Evolutionary conservation across 2,329 filamentous ascomycete genomes (phyloP).

Genomic region (Cryoendolithus antarcticus): DNA sequence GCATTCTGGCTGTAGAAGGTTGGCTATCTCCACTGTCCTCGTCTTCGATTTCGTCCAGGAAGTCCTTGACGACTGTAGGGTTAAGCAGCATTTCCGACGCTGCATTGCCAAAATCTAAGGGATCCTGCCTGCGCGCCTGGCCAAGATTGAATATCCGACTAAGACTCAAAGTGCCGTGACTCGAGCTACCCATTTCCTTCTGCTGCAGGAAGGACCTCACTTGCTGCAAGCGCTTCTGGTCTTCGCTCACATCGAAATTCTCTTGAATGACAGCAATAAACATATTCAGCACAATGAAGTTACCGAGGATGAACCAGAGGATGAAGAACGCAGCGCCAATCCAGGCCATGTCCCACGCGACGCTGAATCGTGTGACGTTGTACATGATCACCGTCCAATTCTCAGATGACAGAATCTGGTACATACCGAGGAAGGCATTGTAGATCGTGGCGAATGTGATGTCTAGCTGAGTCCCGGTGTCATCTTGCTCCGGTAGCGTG

Average conservation of each 20-base stretch:
- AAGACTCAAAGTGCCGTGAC: constrained; percentile 60
- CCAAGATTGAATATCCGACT: constrained; percentile 51
- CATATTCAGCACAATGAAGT: constrained; percentile 97
- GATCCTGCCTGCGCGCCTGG: constrained; percentile 58
- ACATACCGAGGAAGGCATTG: constrained; percentile 96
- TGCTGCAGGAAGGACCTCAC: constrained; percentile 89
- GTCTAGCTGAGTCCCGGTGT: constrained; percentile 36
- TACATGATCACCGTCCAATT: constrained; percentile 90
- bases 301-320: constrained; percentile 88
- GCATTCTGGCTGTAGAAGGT: background rate
- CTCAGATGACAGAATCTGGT: constrained; percentile 89
- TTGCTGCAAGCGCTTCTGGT: constrained; percentile 93
- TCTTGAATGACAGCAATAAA: constrained; percentile 99
- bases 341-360: constrained; percentile 63
- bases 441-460: constrained; percentile 83
- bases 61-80: constrained; percentile 88
- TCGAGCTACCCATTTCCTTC: constrained; percentile 64
- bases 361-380: constrained; percentile 59
- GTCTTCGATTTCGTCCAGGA: constrained; percentile 59
- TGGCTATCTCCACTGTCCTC: constrained; percentile 1
- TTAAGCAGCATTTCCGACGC: constrained; percentile 95
- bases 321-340: constrained; percentile 85
- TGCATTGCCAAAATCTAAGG: constrained; percentile 80
- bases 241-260: constrained; percentile 96
- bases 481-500: constrained; percentile 44